Evolutionary conservation across 192 early-diverging fungal species (phyloP).

Genomic region (Linnemannia schmuckeri): DNA sequence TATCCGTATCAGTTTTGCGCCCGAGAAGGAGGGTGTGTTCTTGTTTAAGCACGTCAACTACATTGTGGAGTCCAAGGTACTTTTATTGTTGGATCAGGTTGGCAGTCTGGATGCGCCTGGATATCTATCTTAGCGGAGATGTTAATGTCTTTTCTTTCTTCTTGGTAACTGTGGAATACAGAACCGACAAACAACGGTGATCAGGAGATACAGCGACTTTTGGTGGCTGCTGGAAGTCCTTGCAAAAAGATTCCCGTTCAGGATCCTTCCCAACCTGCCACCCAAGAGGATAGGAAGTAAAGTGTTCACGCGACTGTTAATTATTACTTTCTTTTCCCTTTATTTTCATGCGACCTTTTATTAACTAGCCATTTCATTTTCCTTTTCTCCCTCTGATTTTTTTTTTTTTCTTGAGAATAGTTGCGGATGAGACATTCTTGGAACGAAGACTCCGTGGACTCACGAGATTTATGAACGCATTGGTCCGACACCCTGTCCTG

Average conservation of each 20-base stretch:
- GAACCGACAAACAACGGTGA: constrained; percentile 66
- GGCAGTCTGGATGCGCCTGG: neutral
- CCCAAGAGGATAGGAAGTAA: constrained; percentile 90
- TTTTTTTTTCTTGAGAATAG: constrained; percentile 29
- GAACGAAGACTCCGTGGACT: constrained; percentile 79
- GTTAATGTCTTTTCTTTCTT: neutral
- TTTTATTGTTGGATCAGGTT: neutral
- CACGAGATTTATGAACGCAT: constrained; percentile 78
- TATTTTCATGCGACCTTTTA: neutral
- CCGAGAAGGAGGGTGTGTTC: constrained; percentile 66
- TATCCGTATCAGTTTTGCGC: constrained; percentile 65
- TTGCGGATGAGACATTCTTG: constrained; percentile 75
- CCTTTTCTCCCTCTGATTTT: neutral
- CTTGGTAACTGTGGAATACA: constrained; percentile 13
- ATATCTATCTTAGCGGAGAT: neutral
- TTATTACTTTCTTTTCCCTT: neutral
- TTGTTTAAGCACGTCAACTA: constrained; percentile 92
- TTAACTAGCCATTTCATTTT: neutral
- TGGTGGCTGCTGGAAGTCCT: constrained; percentile 88
- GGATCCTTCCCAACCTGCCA: constrained; percentile 86
- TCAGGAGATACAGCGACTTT: constrained; percentile 93
- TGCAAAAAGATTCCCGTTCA: constrained; percentile 82
- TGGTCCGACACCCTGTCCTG: constrained; percentile 82
- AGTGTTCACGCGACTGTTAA: constrained; percentile 8
- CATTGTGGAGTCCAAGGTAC: constrained; percentile 80